Conservation (phyloP, 495 filamentous ascomycete genomes). For the Daldinia vernicosa region DNA sequence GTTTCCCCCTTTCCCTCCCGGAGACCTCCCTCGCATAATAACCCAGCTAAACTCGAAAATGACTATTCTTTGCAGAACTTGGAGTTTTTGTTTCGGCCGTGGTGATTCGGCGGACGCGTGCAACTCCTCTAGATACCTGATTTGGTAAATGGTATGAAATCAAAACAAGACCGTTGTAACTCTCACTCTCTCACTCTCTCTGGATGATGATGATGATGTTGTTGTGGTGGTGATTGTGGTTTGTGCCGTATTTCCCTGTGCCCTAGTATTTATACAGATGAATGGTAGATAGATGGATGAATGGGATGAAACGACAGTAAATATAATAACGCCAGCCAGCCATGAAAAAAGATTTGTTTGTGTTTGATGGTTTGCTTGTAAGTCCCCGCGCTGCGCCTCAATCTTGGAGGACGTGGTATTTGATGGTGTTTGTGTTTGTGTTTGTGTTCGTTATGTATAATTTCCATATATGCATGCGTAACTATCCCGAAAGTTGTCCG, state of each 20-base stretch:
- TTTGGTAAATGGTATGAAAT: background rate
- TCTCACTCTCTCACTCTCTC: background rate
- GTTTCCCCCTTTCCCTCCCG: background rate
- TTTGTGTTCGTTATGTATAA: background rate
- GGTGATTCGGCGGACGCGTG: background rate
- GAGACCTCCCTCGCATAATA: background rate
- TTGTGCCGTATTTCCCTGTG: constrained; percentile 2
- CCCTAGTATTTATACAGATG: constrained; percentile 3
- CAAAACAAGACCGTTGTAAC: constrained; percentile 1
- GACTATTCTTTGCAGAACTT: constrained; percentile 6
- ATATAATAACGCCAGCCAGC: background rate
- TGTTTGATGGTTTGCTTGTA: background rate
- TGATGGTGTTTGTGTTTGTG: background rate
- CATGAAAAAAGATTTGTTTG: background rate
- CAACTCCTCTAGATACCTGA: background rate
- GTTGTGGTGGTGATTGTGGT: background rate
- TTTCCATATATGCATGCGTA: background rate
- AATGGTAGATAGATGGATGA: background rate
- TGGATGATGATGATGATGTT: background rate
- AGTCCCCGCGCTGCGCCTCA: constrained; percentile 3
- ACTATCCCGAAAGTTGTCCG: background rate
- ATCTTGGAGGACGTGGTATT: constrained; percentile 6
- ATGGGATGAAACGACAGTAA: background rate
- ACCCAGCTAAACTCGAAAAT: background rate
- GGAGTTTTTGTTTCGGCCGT: background rate